Conservation (phyloP, 2,329 filamentous ascomycete genomes). For the Beauveria pseudobassiana region DNA sequence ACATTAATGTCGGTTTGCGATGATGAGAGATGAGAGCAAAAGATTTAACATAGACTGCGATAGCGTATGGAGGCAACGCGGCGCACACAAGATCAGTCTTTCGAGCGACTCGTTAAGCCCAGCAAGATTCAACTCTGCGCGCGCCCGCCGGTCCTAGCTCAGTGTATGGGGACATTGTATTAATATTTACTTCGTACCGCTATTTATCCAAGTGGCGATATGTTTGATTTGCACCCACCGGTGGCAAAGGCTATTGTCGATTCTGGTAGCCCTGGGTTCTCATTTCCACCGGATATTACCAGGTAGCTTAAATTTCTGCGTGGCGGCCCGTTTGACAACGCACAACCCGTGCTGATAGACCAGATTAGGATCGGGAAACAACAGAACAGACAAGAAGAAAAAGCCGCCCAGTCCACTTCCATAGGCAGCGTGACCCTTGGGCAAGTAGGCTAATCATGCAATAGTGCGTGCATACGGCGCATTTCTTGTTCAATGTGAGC, state of each 20-base stretch:
- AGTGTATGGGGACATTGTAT: background rate
- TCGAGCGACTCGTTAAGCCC: background rate
- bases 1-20: background rate
- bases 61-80: background rate
- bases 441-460: background rate
- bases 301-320: background rate
- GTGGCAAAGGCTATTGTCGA: background rate
- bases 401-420: background rate
- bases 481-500: background rate
- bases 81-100: background rate
- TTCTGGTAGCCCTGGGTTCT: background rate
- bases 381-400: background rate
- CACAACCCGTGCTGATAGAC: background rate
- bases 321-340: background rate
- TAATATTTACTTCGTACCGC: too few relatives aligned
- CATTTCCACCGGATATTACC: slow-evolving; percentile 6
- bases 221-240: background rate
- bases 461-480: background rate
- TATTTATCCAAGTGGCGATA: background rate
- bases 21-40: too few relatives aligned
- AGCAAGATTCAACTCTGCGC: background rate
- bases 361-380: background rate
- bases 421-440: background rate
- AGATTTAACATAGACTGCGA: background rate
- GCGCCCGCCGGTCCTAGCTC: background rate